phyloP scores from a whole-genome alignment of 176 grass and related monocot species.

The Carex pumila region DNA sequence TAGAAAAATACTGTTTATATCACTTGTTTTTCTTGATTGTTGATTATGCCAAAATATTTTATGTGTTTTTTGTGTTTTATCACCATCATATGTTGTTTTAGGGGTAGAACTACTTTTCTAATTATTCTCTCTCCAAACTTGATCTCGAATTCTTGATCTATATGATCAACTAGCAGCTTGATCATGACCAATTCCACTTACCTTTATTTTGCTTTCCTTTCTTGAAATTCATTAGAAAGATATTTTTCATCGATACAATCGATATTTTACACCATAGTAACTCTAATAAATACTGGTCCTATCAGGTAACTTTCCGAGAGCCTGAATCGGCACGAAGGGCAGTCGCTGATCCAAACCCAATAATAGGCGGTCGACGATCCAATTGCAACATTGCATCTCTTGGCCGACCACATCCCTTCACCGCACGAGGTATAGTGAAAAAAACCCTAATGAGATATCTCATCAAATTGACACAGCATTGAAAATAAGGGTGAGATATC shows the following conservation, averaged over 20 bases:
- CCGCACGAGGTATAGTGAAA: slow-evolving; percentile 14
- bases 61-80: background rate
- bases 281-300: background rate
- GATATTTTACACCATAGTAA: background rate
- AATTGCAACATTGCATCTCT: slow-evolving; percentile 39
- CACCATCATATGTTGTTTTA: background rate
- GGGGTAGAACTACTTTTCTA: background rate
- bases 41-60: background rate
- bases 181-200: background rate
- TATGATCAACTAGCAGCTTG: background rate
- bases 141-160: background rate
- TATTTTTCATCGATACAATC: background rate
- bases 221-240: background rate
- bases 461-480: background rate
- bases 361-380: slow-evolving; percentile 28
- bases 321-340: slow-evolving; percentile 22
- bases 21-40: background rate
- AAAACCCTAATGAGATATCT: background rate
- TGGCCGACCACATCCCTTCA: slow-evolving; percentile 13
- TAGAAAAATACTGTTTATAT: background rate
- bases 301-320: slow-evolving; percentile 27
- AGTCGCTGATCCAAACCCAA: slow-evolving; percentile 21
- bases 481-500: background rate
- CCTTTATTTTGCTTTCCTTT: background rate
- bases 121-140: slow-evolving; percentile 5